A percentile compares a stretch with the other conserved stretches of the same genome.
Evolutionary conservation across 768 basidiomycete species (phyloP).

Genomic region (Mycena pura): DNA sequence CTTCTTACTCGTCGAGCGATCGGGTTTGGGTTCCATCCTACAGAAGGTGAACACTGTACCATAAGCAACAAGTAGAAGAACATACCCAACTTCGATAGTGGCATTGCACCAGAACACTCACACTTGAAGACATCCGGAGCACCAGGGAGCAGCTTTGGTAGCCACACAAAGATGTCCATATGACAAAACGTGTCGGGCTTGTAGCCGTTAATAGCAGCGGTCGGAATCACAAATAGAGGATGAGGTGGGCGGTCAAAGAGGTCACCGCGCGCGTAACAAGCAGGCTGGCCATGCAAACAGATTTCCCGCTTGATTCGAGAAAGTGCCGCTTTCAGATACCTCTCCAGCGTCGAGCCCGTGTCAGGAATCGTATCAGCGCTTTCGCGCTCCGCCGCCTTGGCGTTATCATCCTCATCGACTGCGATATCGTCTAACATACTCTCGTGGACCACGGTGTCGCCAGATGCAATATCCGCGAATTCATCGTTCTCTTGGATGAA

Average conservation of each 20-base stretch:
- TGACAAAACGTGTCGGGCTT: not conserved
- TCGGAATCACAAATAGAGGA: not conserved
- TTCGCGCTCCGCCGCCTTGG: not conserved
- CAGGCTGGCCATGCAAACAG: not conserved
- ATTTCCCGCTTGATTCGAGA: not conserved
- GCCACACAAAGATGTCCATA: not conserved
- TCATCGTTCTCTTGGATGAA: not conserved
- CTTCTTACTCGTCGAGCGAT: conserved; percentile 13
- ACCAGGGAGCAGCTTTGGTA: not conserved
- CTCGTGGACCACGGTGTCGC: not conserved
- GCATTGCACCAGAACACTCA: not conserved
- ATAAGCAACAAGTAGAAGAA: not conserved
- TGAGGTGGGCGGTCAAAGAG: not conserved
- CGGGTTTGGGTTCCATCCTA: not conserved
- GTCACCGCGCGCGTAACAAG: not conserved
- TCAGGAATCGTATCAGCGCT: not conserved
- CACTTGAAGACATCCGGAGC: not conserved
- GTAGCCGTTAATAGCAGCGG: not conserved
- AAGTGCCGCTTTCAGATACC: not conserved
- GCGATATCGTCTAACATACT: not conserved
- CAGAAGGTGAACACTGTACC: too few relatives aligned
- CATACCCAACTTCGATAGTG: not conserved
- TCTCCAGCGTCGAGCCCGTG: not conserved
- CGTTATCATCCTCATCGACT: not conserved
- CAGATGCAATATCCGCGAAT: not conserved